These are phyloP conservation scores for Pseudogymnoascus sp. DNA, from an alignment of 2,329 filamentous ascomycete genomes.

Conservation along the genomic window DNA sequence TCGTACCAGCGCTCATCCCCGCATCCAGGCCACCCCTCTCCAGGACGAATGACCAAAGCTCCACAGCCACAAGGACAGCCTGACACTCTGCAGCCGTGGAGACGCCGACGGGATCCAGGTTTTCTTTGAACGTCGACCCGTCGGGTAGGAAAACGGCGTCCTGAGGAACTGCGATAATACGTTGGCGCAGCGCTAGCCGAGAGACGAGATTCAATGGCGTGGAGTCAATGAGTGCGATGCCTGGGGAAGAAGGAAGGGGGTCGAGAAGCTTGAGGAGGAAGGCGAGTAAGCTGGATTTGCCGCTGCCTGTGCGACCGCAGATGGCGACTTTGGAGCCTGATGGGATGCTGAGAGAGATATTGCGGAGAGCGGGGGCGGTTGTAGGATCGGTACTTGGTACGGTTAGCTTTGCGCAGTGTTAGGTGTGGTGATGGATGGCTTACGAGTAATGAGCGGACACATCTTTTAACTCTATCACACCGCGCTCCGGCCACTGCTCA, in stretches of 20 bases:
- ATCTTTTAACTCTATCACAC: slow-evolving; percentile 18
- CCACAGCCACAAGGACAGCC: slow-evolving; percentile 12
- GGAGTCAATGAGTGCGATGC: slow-evolving; percentile 40
- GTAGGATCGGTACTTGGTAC: slow-evolving; percentile 14
- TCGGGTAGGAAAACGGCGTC: slow-evolving; percentile 46
- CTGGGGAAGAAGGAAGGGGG: slow-evolving; percentile 18
- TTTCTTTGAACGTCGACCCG: slow-evolving; percentile 34
- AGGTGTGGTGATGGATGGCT: not conserved
- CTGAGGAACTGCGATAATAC: slow-evolving; percentile 46
- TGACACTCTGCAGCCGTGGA: slow-evolving; percentile 22
- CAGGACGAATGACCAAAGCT: slow-evolving; percentile 13
- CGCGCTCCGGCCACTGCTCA: slow-evolving; percentile 19
- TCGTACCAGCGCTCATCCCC: slow-evolving; percentile 25
- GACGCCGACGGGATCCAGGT: slow-evolving; percentile 36
- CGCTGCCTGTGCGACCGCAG: slow-evolving; percentile 32
- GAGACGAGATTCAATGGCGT: slow-evolving; percentile 33
- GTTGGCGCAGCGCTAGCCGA: slow-evolving; percentile 37
- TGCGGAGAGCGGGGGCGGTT: slow-evolving; percentile 23
- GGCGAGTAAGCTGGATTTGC: slow-evolving; percentile 36
- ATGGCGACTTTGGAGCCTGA: slow-evolving; percentile 30
- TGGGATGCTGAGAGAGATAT: slow-evolving; percentile 25
- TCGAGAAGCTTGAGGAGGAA: slow-evolving; percentile 36
- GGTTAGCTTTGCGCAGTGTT: slow-evolving; percentile 3
- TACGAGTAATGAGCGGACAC: slow-evolving; percentile 22
- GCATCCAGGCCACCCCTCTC: slow-evolving; percentile 34